Evolutionary conservation across 177 flowering plant species (phyloP), one percentile per base, ranked within the genome.

Genomic region (Telopea speciosissima): DNA sequence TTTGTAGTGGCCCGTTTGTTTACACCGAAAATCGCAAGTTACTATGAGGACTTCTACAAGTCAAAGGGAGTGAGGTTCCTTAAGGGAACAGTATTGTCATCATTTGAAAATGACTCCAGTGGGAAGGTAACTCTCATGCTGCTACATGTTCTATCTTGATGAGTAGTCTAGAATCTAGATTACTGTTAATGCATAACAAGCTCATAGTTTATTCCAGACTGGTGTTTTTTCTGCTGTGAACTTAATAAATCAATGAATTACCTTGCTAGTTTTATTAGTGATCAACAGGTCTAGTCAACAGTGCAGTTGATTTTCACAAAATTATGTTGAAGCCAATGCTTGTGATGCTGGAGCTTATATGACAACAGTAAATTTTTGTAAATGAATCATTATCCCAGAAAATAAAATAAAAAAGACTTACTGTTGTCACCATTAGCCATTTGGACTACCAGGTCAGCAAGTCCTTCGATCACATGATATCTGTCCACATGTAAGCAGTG

Each of bases 1-100:
- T 67, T 45, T 77, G 67, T 84, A 95, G 99, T 95, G 97, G 91
- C 90, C 13, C 96, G 94, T 28, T 79, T 95, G 59, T 95, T 95
- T 80, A 91, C 96, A 2, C 84, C 91, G 23, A 88, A 90, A 78
- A 92, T 95, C 70, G 90, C 99, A 21, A 81, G 75, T 74, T 92
- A 75, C 74, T 95, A 95, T 74, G 97, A 95, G 78, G 96, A 91
- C 17, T 84, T 82, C 77, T 95, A 95, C 82, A 82, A 77, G 71
- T 79, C 91, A 24, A 95, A 88, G 83, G 99, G 99, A 69, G 93
- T 95, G 49, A 77, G 87, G 68, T 95, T 95, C 75, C 73, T 91
- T 31, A 95, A 90, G 83, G 97, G 94, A 79, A 95, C 96, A 21
- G 90, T 86, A 31, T 79, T 95, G 84, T 85, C 97, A 74, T 90